Conservation (phyloP, 1,284 basidiomycete genomes). For the Ceratobasidium sp. region DNA sequence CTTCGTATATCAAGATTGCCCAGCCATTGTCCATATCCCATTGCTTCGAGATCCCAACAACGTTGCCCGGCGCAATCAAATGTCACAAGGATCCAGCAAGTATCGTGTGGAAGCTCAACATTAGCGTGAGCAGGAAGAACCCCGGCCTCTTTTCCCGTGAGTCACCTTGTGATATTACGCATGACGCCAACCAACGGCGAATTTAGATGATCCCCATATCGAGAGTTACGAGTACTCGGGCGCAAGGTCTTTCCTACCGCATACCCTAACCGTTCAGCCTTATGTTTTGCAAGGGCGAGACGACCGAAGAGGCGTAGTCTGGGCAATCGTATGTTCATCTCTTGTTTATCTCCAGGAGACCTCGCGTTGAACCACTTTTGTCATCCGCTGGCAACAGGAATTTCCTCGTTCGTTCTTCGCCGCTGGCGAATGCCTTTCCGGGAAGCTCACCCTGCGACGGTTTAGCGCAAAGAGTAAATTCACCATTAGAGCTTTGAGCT, state of each 20-base stretch:
- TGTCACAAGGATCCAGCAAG: constrained; percentile 44
- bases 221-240: constrained; percentile 40
- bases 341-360: not conserved
- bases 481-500: constrained; percentile 3
- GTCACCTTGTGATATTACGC: not conserved
- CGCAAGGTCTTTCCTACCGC: constrained; percentile 37
- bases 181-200: too few species aligned
- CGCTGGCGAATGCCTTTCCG: constrained; percentile 33
- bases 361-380: not conserved
- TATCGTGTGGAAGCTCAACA: constrained; percentile 40
- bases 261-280: constrained; percentile 14
- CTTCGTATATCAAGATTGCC: constrained; percentile 11
- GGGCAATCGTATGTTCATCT: constrained; percentile 21
- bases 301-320: constrained; percentile 29
- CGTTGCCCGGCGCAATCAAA: constrained; percentile 30
- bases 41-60: constrained; percentile 31
- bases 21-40: constrained; percentile 20
- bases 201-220: constrained; percentile 32
- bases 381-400: not conserved
- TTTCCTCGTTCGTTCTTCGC: constrained; percentile 40
- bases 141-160: constrained; percentile 35
- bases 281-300: constrained; percentile 30
- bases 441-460: constrained; percentile 5
- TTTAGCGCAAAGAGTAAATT: constrained; percentile 34
- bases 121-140: constrained; percentile 39